Percentiles rank a stretch among this genome's conserved stretches.
Evolutionary conservation across 441 rosid genomes (phyloP).

Genomic region (Jatropha multifida): DNA sequence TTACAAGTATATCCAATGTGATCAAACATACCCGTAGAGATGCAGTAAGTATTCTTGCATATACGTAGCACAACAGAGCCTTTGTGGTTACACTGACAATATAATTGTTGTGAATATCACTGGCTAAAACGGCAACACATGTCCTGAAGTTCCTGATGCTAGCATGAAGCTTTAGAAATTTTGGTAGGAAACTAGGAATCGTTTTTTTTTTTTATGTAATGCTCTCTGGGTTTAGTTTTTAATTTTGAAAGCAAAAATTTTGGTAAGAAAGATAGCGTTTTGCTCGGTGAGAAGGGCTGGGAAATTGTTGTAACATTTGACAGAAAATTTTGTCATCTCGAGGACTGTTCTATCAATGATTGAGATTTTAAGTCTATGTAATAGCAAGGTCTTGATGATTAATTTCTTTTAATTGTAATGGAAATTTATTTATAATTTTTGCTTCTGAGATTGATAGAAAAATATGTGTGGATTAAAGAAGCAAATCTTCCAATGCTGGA

Average conservation of each 20-base stretch:
- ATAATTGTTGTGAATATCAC: background rate
- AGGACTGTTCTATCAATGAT: too few species aligned
- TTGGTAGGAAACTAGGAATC: slow-evolving; percentile 1
- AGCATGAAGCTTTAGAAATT: slow-evolving; percentile 7
- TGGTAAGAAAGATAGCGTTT: background rate
- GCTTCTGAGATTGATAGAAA: too few species aligned
- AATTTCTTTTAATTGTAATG: too few species aligned
- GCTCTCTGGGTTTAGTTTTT: background rate
- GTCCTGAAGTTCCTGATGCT: too few species aligned
- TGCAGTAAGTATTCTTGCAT: background rate
- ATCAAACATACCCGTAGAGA: background rate
- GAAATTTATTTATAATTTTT: too few species aligned
- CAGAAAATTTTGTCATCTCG: background rate
- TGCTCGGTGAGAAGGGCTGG: background rate
- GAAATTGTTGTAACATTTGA: background rate
- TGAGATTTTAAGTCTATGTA: too few species aligned
- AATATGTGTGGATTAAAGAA: too few species aligned
- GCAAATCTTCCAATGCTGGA: too few species aligned
- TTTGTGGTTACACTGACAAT: background rate
- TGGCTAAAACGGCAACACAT: background rate
- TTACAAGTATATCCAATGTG: background rate
- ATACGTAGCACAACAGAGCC: background rate
- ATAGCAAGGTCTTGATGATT: too few species aligned
- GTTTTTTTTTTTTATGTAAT: background rate
- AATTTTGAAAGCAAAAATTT: background rate